Conservation (phyloP, 2,329 filamentous ascomycete genomes). For the Coniochaeta prunicola region DNA sequence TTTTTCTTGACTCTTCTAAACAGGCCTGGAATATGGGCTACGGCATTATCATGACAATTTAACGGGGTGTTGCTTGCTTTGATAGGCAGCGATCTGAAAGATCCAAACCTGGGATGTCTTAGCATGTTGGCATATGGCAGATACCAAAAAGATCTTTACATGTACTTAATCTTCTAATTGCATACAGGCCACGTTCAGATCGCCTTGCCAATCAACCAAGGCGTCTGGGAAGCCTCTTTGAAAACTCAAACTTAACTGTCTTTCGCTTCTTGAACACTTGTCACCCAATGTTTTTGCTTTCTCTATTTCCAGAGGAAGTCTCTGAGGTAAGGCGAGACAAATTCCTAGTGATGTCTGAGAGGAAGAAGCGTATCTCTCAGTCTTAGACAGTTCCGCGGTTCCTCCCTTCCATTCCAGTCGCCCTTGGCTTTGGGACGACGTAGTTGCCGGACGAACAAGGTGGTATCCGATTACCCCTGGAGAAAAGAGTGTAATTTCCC, state of each 20-base stretch:
- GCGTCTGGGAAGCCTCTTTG: not conserved
- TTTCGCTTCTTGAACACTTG: not conserved
- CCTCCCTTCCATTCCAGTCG: not conserved
- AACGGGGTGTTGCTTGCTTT: constrained; percentile 17
- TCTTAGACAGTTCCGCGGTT: not conserved
- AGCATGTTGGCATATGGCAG: constrained; percentile 13
- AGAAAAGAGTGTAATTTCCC: not conserved
- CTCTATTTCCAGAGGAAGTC: not conserved
- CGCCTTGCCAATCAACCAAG: not conserved
- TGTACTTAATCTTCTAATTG: constrained; percentile 45
- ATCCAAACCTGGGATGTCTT: constrained; percentile 15
- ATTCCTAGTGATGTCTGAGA: not conserved
- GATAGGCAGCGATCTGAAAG: constrained; percentile 19
- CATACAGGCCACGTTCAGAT: constrained; percentile 7
- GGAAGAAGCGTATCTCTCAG: not conserved
- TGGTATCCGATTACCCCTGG: not conserved
- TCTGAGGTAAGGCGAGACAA: not conserved
- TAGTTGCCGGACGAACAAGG: not conserved
- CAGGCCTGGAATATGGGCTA: constrained; percentile 30
- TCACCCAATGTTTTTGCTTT: not conserved
- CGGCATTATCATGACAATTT: constrained; percentile 28
- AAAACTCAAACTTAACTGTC: not conserved
- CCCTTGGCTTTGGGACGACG: not conserved
- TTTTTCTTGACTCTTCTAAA: constrained; percentile 21
- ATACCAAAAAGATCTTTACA: constrained; percentile 19